Conservation (phyloP, 129 eudicot species). For the Artemisia tridentata region DNA sequence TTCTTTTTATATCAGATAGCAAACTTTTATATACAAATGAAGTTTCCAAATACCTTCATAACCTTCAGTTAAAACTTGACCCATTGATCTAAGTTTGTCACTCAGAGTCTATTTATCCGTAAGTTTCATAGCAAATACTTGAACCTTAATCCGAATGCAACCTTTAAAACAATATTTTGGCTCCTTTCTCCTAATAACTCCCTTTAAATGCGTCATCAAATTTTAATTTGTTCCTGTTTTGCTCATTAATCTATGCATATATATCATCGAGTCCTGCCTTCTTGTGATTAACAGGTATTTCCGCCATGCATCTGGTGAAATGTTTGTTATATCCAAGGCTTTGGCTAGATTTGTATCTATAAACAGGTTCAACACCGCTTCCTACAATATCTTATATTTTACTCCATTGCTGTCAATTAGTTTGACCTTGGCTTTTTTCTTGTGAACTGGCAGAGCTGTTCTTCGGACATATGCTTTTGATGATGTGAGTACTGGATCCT, state of each 20-base stretch:
- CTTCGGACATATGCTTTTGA: conserved; percentile 95
- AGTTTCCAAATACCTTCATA: not conserved
- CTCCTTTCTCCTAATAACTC: not conserved
- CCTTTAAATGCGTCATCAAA: not conserved
- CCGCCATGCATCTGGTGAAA: conserved; percentile 96
- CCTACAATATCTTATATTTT: conserved; percentile 12
- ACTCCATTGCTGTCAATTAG: conserved; percentile 19
- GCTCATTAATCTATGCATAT: not conserved
- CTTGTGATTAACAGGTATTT: conserved; percentile 56
- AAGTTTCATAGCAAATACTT: not conserved
- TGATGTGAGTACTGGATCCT: conserved; percentile 92
- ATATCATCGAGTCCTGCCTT: not conserved
- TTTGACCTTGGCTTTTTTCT: conserved; percentile 4
- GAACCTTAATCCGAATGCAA: not conserved
- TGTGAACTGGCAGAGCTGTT: conserved; percentile 56
- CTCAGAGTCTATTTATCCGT: not conserved
- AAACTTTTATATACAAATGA: no score
- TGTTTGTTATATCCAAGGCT: conserved; percentile 81
- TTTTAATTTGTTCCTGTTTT: not conserved
- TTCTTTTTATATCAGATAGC: not conserved
- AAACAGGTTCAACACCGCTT: conserved; percentile 52
- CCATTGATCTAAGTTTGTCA: not conserved
- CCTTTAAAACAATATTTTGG: not conserved
- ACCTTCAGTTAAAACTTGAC: not conserved
- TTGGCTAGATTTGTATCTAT: conserved; percentile 86